These are phyloP conservation scores for Leishmania arabica DNA, from an alignment of 208 protist species.

Conservation along the genomic window DNA sequence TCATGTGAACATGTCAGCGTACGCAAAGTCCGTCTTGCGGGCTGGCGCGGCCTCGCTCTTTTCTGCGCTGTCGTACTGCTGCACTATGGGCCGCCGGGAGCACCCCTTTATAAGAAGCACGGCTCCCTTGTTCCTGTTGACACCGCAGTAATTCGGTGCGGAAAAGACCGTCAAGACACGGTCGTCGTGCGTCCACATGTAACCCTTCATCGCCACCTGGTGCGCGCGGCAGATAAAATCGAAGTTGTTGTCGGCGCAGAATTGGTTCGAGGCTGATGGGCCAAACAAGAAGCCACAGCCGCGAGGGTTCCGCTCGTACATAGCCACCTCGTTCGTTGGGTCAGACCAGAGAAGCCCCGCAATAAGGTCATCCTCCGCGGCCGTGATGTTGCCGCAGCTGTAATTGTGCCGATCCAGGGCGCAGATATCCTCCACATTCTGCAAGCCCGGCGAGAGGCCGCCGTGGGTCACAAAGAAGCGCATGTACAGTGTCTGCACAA, in stretches of 20 bases:
- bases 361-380: conserved; percentile 95
- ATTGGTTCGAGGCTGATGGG: conserved; percentile 91
- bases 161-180: conserved; percentile 73
- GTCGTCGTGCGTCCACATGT: conserved; percentile 58
- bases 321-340: conserved; percentile 83
- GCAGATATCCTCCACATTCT: conserved; percentile 36
- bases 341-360: conserved; percentile 99
- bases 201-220: conserved; percentile 92
- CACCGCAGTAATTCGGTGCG: conserved; percentile 78
- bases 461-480: conserved; percentile 98
- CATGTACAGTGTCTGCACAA: conserved; percentile 75
- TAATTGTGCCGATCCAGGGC: conserved; percentile 46
- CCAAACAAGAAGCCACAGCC: conserved; percentile 98
- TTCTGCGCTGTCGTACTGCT: conserved; percentile 50
- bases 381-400: conserved; percentile 77
- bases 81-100: conserved; percentile 41
- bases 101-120: conserved; percentile 52
- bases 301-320: conserved; percentile 96
- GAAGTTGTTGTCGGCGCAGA: conserved; percentile 96
- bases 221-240: conserved; percentile 95
- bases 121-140: conserved; percentile 71
- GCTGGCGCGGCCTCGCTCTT: conserved; percentile 8
- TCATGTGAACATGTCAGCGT: conserved; percentile 25
- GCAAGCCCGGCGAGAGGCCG: conserved; percentile 92
- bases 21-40: conserved; percentile 25